phyloP scores from a whole-genome alignment of 2,329 filamentous ascomycete genomes.

The Ophiostoma perfectum region DNA sequence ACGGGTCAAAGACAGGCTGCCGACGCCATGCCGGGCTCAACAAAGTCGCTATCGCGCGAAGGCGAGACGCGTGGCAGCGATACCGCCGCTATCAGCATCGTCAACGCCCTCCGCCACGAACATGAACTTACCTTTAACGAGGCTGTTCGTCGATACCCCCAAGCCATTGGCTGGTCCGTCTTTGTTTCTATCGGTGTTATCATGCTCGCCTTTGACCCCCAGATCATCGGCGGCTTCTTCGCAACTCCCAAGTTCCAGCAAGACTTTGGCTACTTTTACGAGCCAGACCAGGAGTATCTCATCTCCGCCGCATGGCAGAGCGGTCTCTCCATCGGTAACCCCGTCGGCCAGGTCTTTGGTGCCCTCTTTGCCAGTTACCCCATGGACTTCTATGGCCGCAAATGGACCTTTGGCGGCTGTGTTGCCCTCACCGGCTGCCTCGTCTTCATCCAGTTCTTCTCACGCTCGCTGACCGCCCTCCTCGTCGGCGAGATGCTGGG shows the following conservation, averaged over 20 bases:
- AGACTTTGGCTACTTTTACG: conserved; percentile 13
- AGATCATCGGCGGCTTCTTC: conserved; percentile 19
- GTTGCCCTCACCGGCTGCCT: conserved; percentile 44
- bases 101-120: conserved; percentile 7
- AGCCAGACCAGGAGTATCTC: background rate
- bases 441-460: conserved; percentile 60
- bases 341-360: conserved; percentile 52
- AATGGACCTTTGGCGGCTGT: conserved; percentile 42
- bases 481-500: conserved; percentile 58
- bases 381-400: conserved; percentile 43
- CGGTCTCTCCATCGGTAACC: conserved; percentile 48
- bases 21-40: background rate
- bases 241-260: conserved; percentile 14
- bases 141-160: conserved; percentile 11
- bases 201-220: conserved; percentile 21
- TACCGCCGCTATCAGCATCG: background rate
- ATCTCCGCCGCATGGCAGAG: conserved; percentile 42
- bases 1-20: background rate
- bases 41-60: conserved; percentile 5
- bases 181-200: conserved; percentile 20
- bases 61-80: background rate
- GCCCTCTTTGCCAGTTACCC: conserved; percentile 47
- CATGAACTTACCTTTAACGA: conserved; percentile 11
- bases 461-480: conserved; percentile 48
- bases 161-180: conserved; percentile 18